These are phyloP conservation scores for Mallotus repandus DNA, from an alignment of 441 rosid genomes.

Conservation along the genomic window DNA sequence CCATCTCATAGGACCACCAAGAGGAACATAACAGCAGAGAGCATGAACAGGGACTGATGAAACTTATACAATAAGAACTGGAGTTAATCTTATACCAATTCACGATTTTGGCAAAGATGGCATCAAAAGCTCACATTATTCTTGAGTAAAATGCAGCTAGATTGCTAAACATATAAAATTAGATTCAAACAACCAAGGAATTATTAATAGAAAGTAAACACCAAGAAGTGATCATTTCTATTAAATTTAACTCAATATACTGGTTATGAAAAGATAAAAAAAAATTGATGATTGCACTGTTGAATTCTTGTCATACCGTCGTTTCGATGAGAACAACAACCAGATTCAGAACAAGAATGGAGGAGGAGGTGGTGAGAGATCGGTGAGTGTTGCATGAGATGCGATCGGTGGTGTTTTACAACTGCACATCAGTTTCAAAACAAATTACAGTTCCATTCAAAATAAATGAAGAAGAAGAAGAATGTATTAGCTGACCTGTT, in stretches of 20 bases:
- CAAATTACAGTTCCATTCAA: neutral
- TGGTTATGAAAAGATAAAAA: constrained; percentile 12
- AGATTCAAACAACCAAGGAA: constrained; percentile 1
- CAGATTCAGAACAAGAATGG: constrained; percentile 69
- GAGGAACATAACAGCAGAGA: neutral
- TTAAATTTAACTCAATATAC: constrained; percentile 5
- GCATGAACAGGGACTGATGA: neutral
- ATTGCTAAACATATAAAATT: neutral
- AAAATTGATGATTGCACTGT: neutral
- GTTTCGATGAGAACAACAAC: constrained; percentile 84
- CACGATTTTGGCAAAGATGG: neutral
- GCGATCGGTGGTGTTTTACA: neutral
- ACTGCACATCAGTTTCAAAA: neutral
- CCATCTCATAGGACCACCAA: neutral
- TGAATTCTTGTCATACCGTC: constrained; percentile 60
- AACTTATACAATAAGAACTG: neutral
- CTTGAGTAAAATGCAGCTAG: neutral
- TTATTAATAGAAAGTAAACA: constrained; percentile 14
- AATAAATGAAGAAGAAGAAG: neutral
- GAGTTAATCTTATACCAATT: too few relatives aligned
- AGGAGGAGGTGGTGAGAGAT: too few relatives aligned
- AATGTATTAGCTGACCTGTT: neutral
- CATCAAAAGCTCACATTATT: constrained; percentile 9
- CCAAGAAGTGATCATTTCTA: neutral
- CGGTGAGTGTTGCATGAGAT: too few relatives aligned